Base-by-base conservation (phyloP, 2,329 filamentous ascomycete species). In the Sordariomycetes sp. region DNA sequence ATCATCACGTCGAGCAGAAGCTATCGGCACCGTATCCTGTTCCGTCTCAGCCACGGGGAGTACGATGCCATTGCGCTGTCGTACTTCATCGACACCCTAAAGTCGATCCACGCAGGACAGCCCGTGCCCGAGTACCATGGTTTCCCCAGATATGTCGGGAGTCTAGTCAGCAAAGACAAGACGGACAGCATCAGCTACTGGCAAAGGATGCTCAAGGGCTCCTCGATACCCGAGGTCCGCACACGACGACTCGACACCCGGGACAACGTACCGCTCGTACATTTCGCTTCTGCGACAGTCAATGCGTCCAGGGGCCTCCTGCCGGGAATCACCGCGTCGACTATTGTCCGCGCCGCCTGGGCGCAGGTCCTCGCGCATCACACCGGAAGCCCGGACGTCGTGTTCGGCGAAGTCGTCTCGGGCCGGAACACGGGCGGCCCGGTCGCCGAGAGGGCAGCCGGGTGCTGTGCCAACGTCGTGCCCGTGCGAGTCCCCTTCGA, bases 331-430 rank as follows among this genome's bases (percentile, higher is more conserved):
- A 82, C 79, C 0, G 68, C 78, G 2, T 77, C 81, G 0, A 81
- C 79, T 0, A 68, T 80, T 2, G 77, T 84, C 34, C 74, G 79
- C n/a, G 78, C 76, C 24, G 80, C 79, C 0, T 84, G 80, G 80
- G 78, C 78, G 0, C 65, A 82, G 2, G 71, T 81, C 0, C 73
- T 77, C 0, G 75, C 77, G 0, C 69, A 74, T 36, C 81, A 83
- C 63, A 75, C 74, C 51, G 74, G 73, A 12, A 74, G 71, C 39
- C 64, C 70, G 22, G 80, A 84, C 58, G 70, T 83, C 7, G 70
- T 82, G 12, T 82, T 83, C 59, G 80, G 80, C 13, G 78, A 81
- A 68, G 82, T 80, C 0, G 68, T 84, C 2, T 81, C 79, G 0
- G 80, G 81, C 2, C 76, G 81, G 25, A 76, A 76, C 57, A 39